phyloP scores from a whole-genome alignment of 495 filamentous ascomycete genomes.

The Beverwykella pulmonaria region DNA sequence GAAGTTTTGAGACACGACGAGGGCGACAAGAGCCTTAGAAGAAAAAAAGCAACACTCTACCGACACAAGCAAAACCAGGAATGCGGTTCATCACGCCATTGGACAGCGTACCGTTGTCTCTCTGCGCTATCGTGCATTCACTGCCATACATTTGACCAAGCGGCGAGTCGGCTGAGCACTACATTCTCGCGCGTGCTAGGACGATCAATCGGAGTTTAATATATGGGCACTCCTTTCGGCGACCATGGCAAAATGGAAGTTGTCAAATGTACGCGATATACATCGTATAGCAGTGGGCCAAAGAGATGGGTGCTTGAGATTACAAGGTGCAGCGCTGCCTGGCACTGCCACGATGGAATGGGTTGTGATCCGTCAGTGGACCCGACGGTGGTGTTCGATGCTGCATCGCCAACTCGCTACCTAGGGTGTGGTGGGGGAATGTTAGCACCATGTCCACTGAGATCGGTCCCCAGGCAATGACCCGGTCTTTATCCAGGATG shows the following conservation, averaged over 20 bases:
- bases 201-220: conserved; percentile 21
- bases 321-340: too few relatives aligned
- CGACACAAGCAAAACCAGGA: neutral
- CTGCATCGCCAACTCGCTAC: neutral
- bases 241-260: conserved; percentile 9
- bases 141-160: conserved; percentile 2
- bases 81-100: neutral
- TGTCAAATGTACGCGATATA: conserved; percentile 12
- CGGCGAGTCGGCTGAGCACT: neutral
- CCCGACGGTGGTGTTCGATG: neutral
- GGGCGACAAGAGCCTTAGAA: too few relatives aligned
- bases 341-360: too few relatives aligned
- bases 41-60: neutral
- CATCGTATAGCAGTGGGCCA: neutral
- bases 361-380: neutral
- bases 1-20: too few relatives aligned
- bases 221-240: conserved; percentile 7
- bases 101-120: neutral
- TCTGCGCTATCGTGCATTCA: neutral
- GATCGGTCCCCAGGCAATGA: conserved; percentile 1
- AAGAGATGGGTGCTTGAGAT: too few relatives aligned
- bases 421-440: neutral
- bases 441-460: neutral
- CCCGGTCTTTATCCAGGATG: conserved; percentile 27
- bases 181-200: conserved; percentile 4